These are phyloP conservation scores for Nicotiana rustica DNA, from an alignment of 305 asterid genomes.

Conservation along the genomic window DNA sequence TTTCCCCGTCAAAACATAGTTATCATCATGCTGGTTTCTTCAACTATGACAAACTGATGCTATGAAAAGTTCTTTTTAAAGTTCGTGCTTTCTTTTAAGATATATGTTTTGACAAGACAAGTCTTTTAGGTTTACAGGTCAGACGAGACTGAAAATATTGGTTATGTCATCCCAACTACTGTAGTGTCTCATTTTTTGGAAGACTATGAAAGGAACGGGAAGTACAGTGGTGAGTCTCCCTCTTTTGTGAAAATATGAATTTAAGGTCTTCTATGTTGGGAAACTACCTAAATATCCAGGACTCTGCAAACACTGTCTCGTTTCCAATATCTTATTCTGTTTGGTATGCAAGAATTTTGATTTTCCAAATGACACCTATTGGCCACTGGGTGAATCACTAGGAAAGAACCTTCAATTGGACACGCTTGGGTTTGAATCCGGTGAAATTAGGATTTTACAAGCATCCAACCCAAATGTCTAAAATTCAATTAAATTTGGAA, in stretches of 20 bases:
- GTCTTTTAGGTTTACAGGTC: conserved; percentile 95
- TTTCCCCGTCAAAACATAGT: not conserved
- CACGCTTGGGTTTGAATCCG: not conserved
- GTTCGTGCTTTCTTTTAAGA: conserved; percentile 22
- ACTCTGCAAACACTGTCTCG: not conserved
- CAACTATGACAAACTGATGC: not conserved
- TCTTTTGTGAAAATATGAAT: not conserved
- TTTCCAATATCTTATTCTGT: conserved; percentile 10
- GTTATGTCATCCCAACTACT: conserved; percentile 92
- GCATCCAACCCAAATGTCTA: conserved; percentile 18
- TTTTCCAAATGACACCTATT: conserved; percentile 17
- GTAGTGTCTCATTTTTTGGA: conserved; percentile 99
- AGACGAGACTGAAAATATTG: conserved; percentile 94
- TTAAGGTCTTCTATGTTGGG: conserved; percentile 9
- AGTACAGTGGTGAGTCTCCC: conserved; percentile 78
- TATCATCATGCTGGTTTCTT: conserved; percentile 7
- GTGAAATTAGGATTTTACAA: not conserved
- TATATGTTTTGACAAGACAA: conserved; percentile 54
- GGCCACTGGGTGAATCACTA: not conserved
- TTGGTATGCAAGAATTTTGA: conserved; percentile 17
- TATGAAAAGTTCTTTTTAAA: conserved; percentile 30
- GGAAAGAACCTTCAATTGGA: conserved; percentile 23
- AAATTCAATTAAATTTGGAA: conserved; percentile 27
- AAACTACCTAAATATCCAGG: conserved; percentile 27
- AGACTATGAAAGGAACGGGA: conserved; percentile 91